phyloP scores from a whole-genome alignment of 1,284 basidiomycete genomes.

The Anthracocystis setariae region DNA sequence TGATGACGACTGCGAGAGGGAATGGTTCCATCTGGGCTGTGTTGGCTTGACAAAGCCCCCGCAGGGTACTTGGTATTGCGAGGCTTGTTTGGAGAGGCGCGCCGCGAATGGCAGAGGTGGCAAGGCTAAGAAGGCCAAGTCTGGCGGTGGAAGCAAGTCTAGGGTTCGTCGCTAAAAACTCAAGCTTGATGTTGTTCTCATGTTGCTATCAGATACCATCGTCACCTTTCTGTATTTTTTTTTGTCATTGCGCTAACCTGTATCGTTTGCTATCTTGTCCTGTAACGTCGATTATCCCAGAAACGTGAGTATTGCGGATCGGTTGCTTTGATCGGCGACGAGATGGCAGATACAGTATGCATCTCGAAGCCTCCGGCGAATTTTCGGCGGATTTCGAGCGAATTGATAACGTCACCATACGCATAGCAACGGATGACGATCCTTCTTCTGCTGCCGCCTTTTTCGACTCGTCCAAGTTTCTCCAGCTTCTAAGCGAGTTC shows the following conservation, averaged over 20 bases:
- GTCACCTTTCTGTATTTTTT: constrained; percentile 1
- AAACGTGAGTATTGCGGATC: neutral
- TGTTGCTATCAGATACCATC: constrained; percentile 7
- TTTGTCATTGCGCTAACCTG: neutral
- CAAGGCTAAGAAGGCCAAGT: constrained; percentile 41
- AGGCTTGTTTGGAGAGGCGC: constrained; percentile 61
- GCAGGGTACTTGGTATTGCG: constrained; percentile 79
- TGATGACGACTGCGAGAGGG: constrained; percentile 82
- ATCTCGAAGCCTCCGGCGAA: constrained; percentile 15
- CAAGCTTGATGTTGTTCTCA: neutral
- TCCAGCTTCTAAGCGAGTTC: constrained; percentile 9
- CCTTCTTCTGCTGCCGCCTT: neutral
- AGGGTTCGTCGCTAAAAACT: constrained; percentile 31
- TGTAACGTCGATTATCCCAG: neutral
- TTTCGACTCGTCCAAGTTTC: neutral
- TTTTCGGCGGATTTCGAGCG: constrained; percentile 32
- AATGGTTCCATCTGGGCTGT: constrained; percentile 89
- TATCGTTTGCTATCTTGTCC: neutral
- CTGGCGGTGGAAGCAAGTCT: constrained; percentile 17
- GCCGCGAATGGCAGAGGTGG: constrained; percentile 30
- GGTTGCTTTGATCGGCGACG: neutral
- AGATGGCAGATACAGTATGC: neutral
- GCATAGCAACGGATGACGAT: constrained; percentile 5
- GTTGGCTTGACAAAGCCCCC: constrained; percentile 75
- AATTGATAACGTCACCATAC: neutral